phyloP scores from a whole-genome alignment of 371 early-diverging fungal species.

The Apophysomyces ossiformis region DNA sequence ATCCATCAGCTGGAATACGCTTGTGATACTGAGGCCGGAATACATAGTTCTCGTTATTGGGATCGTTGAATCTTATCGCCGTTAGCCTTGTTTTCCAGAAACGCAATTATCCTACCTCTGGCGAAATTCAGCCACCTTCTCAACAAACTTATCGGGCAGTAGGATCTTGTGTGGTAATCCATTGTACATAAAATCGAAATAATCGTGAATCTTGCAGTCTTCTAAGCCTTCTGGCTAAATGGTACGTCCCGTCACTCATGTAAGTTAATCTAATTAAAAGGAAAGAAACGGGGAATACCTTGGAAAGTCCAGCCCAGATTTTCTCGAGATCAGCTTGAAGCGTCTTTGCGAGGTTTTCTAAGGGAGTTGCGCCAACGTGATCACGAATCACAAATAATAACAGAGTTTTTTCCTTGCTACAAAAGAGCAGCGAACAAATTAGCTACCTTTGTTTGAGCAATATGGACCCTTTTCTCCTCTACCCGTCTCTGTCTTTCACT shows the following conservation, averaged over 20 bases:
- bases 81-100: not conserved
- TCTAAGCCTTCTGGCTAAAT: conserved; percentile 81
- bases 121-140: conserved; percentile 71
- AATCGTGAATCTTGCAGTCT: conserved; percentile 80
- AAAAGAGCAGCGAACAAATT: not conserved
- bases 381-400: conserved; percentile 97
- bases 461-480: not conserved
- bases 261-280: not conserved
- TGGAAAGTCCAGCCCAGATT: conserved; percentile 89
- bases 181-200: conserved; percentile 92
- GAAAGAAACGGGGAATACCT: conserved; percentile 48
- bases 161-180: conserved; percentile 93
- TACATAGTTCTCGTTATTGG: conserved; percentile 72
- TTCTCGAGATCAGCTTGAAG: conserved; percentile 83
- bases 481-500: not conserved
- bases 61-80: conserved; percentile 69
- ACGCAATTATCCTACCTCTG: conserved; percentile 50
- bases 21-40: conserved; percentile 90
- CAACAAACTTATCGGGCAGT: conserved; percentile 84
- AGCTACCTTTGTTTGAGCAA: not conserved
- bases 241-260: not conserved
- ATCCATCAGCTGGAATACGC: conserved; percentile 95
- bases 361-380: conserved; percentile 88
- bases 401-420: conserved; percentile 82
- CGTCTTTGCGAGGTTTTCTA: conserved; percentile 81